phyloP scores from a whole-genome alignment of 2,329 filamentous ascomycete species.

The Chaetomiaceae sp. region DNA sequence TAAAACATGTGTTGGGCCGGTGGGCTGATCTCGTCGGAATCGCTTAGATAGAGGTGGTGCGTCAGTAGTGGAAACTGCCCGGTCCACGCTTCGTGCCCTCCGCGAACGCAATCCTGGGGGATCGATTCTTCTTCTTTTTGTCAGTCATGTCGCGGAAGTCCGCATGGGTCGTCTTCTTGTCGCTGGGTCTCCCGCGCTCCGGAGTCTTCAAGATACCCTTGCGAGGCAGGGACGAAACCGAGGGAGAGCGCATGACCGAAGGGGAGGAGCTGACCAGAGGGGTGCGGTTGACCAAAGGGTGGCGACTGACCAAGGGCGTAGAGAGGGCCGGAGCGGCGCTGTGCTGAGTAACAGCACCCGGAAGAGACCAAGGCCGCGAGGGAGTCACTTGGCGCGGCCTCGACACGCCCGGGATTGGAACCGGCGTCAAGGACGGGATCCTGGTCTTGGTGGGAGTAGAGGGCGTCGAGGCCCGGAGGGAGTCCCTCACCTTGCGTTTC shows the following conservation, averaged over 20 bases:
- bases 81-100: constrained; percentile 1
- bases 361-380: neutral
- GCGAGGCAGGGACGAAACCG: neutral
- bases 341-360: too few species aligned
- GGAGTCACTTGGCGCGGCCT: neutral
- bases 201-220: constrained; percentile 16
- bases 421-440: constrained; percentile 6
- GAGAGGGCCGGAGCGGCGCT: too few species aligned
- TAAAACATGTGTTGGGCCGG: too few species aligned
- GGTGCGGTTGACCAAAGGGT: neutral
- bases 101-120: neutral
- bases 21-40: too few species aligned
- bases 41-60: too few species aligned
- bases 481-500: constrained; percentile 9
- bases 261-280: neutral
- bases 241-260: neutral
- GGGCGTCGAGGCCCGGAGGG: constrained; percentile 21
- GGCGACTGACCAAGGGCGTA: too few species aligned
- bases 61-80: neutral
- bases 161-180: neutral
- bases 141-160: neutral
- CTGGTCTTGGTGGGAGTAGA: constrained; percentile 2
- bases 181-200: neutral
- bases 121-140: constrained; percentile 9
- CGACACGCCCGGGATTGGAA: constrained; percentile 11